Conservation (phyloP, 352 stramenopile genomes). For the Pythium chondricola region DNA sequence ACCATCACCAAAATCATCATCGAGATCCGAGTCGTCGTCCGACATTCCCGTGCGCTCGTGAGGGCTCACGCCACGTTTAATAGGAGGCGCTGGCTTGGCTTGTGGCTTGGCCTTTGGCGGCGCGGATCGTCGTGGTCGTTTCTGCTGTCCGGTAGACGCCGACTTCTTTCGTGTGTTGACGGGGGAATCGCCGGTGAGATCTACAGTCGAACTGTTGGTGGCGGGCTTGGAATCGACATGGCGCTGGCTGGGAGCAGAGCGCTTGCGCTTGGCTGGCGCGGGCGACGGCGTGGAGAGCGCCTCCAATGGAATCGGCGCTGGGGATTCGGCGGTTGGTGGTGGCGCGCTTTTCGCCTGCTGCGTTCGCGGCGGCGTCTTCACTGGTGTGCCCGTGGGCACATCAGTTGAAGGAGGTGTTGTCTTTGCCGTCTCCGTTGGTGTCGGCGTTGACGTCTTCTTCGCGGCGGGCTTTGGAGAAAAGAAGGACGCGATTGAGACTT, state of each 20-base stretch:
- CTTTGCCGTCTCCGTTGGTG: background rate
- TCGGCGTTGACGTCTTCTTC: slow-evolving; percentile 10
- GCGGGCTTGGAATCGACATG: too few relatives aligned
- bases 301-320: background rate
- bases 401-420: too few relatives aligned
- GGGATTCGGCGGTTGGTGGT: background rate
- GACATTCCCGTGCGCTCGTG: slow-evolving; percentile 10
- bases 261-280: slow-evolving; percentile 9
- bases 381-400: too few relatives aligned
- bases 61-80: slow-evolving; percentile 12
- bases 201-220: too few relatives aligned
- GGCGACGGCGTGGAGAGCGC: slow-evolving; percentile 16
- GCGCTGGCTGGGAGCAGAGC: background rate
- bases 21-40: slow-evolving; percentile 15
- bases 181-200: too few relatives aligned
- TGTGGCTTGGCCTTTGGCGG: slow-evolving; percentile 18
- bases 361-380: too few relatives aligned
- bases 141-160: background rate
- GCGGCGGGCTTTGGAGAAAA: slow-evolving; percentile 54
- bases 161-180: background rate
- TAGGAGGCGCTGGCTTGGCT: slow-evolving; percentile 5
- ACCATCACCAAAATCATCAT: slow-evolving; percentile 22
- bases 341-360: too few relatives aligned
- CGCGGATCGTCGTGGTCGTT: background rate
- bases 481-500: slow-evolving; percentile 72